Evolutionary conservation across 306 rosid species (phyloP).

Genomic region (Trifolium repens): DNA sequence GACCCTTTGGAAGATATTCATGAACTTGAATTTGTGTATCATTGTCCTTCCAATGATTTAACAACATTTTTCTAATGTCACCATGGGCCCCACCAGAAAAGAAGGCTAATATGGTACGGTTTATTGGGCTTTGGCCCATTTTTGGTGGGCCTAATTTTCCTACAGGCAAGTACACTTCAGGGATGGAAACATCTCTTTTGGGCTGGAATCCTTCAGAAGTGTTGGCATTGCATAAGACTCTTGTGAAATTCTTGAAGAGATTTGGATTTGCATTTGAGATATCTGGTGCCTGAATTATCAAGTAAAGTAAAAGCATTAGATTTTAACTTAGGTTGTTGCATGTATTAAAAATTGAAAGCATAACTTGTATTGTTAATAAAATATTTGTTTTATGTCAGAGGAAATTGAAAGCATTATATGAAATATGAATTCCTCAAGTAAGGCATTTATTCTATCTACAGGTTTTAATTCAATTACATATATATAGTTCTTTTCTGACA

Average conservation of each 20-base stretch:
- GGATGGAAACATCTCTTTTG: constrained; percentile 63
- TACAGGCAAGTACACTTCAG: constrained; percentile 56
- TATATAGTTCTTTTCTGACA: not conserved
- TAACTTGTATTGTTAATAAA: not conserved
- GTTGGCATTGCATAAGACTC: constrained; percentile 78
- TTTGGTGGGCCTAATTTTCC: constrained; percentile 58
- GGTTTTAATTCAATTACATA: too few species aligned
- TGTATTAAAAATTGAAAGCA: constrained; percentile 18
- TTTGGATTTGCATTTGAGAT: constrained; percentile 55
- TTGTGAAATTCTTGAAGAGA: constrained; percentile 57
- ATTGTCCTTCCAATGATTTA: constrained; percentile 67
- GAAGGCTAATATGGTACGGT: constrained; percentile 61
- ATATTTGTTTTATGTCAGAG: not conserved
- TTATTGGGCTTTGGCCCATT: constrained; percentile 47
- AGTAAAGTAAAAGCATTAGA: constrained; percentile 16
- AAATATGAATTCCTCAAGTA: constrained; percentile 26
- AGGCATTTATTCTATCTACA: constrained; percentile 9
- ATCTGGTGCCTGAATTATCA: constrained; percentile 62
- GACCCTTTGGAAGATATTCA: constrained; percentile 57
- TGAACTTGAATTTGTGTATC: constrained; percentile 67
- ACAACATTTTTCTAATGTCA: constrained; percentile 45
- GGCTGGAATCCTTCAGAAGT: constrained; percentile 70
- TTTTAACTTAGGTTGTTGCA: not conserved
- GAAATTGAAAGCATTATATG: not conserved
- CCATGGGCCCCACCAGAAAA: constrained; percentile 75